Conservation (phyloP, 2,329 filamentous ascomycete genomes). For the Mycosphaerelloides madeirae region DNA sequence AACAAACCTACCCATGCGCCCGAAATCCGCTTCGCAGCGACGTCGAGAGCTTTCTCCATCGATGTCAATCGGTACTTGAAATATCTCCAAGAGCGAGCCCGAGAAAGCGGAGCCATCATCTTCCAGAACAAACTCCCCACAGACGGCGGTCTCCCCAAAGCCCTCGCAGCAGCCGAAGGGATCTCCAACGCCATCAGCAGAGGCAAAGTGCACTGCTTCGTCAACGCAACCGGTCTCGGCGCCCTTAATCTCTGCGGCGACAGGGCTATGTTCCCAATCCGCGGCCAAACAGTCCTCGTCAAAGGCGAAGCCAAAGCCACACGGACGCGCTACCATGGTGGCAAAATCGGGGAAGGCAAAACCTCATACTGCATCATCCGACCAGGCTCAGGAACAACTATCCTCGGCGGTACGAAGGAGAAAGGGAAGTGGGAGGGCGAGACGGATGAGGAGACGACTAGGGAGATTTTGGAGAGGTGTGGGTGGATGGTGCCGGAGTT, state of each 20-base stretch:
- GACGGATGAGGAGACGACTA: conserved; percentile 32
- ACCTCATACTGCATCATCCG: conserved; percentile 42
- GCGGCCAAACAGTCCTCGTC: conserved; percentile 46
- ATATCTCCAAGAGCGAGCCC: conserved; percentile 32
- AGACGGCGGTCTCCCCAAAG: conserved; percentile 24
- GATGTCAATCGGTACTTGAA: conserved; percentile 37
- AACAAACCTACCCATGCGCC: conserved; percentile 19
- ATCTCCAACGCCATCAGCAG: conserved; percentile 11
- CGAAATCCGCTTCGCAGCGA: conserved; percentile 25
- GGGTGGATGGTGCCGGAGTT: conserved; percentile 35
- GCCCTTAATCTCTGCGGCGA: conserved; percentile 36
- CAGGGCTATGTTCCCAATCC: conserved; percentile 37
- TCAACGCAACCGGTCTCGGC: conserved; percentile 43
- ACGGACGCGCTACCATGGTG: conserved; percentile 24
- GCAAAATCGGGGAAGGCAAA: conserved; percentile 25
- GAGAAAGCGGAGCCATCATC: conserved; percentile 23
- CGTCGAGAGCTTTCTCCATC: conserved; percentile 35
- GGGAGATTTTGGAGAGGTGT: conserved; percentile 36
- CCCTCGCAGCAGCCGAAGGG: conserved; percentile 27
- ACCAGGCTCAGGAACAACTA: conserved; percentile 37
- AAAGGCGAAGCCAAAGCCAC: conserved; percentile 36
- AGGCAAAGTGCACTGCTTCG: conserved; percentile 26
- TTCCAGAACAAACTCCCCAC: conserved; percentile 30
- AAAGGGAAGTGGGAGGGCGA: conserved; percentile 32
- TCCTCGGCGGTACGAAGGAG: conserved; percentile 45